phyloP scores from a whole-genome alignment of 345 rosid species.

The Eucalyptus cloeziana region DNA sequence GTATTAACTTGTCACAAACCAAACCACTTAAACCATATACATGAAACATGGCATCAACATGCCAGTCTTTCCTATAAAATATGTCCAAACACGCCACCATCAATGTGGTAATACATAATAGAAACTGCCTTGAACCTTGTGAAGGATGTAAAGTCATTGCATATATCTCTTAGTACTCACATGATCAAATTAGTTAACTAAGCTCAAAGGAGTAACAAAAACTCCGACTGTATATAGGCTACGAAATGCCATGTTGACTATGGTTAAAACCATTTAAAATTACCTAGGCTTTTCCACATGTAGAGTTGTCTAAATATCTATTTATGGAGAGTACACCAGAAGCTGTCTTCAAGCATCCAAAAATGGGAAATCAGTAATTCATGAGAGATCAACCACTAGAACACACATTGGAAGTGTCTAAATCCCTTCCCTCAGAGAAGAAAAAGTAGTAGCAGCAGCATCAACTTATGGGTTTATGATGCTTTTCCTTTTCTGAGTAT shows the following conservation, averaged over 20 bases:
- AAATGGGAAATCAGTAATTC: conserved; percentile 32
- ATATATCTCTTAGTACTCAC: background rate
- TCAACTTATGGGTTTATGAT: conserved; percentile 63
- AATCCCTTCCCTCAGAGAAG: conserved; percentile 75
- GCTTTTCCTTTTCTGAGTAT: conserved; percentile 62
- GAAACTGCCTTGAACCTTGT: background rate
- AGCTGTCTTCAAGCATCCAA: background rate
- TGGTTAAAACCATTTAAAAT: background rate
- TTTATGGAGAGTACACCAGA: background rate
- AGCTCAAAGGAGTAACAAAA: background rate
- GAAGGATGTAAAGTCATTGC: background rate
- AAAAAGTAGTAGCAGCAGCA: conserved; percentile 40
- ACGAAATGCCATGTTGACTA: background rate
- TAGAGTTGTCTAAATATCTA: background rate
- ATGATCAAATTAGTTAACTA: background rate
- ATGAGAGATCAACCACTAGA: conserved; percentile 73
- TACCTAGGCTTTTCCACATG: background rate
- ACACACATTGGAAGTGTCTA: conserved; percentile 81
- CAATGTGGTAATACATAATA: no score
- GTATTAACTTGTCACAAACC: no score
- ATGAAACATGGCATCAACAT: no score
- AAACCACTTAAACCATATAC: no score
- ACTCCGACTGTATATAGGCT: background rate
- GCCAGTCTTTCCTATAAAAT: no score
- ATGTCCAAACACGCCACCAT: no score